phyloP scores from a whole-genome alignment of 176 grass and related monocot genomes.

The Saccharum officinarum region DNA sequence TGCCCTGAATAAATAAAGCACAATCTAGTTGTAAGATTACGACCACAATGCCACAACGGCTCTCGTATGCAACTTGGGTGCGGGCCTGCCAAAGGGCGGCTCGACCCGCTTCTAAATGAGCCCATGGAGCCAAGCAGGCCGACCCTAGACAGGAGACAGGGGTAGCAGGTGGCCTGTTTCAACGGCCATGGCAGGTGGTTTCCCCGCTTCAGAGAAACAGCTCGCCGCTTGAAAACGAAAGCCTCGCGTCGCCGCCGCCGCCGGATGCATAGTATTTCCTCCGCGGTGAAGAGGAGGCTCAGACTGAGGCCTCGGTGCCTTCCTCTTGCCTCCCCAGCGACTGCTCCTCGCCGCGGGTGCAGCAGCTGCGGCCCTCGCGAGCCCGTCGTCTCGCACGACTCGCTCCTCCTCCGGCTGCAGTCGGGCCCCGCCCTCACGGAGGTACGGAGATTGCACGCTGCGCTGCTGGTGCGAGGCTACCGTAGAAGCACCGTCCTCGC shows the following conservation, averaged over 20 bases:
- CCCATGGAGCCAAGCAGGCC: neutral
- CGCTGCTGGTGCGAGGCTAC: conserved; percentile 37
- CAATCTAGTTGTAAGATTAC: neutral
- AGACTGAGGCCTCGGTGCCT: neutral
- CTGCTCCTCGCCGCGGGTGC: neutral
- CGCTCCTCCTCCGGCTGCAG: conserved; percentile 48
- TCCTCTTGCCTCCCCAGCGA: neutral
- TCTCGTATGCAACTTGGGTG: neutral
- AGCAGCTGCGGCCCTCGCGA: neutral
- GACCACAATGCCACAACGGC: neutral
- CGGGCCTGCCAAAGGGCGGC: too few species aligned
- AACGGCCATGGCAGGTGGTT: too few species aligned
- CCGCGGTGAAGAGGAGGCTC: conserved; percentile 12
- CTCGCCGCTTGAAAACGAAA: neutral
- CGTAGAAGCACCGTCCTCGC: conserved; percentile 14
- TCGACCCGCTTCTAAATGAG: neutral
- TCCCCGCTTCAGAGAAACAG: neutral
- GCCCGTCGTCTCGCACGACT: conserved; percentile 27
- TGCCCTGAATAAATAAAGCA: neutral
- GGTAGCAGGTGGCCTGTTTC: too few species aligned
- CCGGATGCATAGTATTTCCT: conserved; percentile 21
- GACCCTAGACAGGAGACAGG: too few species aligned
- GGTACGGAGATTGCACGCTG: conserved; percentile 31
- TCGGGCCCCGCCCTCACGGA: conserved; percentile 9
- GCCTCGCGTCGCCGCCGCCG: neutral